A percentile compares a stretch with the other conserved stretches of the same genome.
These are phyloP conservation scores for Aspergillus fijiensis DNA, from an alignment of 2,329 filamentous ascomycete species.

Conservation along the genomic window DNA sequence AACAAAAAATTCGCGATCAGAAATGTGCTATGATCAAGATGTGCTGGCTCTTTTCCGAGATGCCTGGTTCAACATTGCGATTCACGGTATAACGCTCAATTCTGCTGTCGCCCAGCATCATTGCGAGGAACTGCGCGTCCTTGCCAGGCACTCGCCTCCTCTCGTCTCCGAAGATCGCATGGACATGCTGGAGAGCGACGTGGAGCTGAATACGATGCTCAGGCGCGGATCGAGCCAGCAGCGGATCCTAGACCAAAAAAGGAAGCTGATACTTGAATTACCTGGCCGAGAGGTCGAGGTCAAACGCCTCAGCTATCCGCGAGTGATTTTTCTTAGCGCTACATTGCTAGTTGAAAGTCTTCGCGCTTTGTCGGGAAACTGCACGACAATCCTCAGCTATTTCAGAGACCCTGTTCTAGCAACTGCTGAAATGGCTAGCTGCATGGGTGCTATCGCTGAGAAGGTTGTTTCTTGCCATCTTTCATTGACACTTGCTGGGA, in stretches of 20 bases:
- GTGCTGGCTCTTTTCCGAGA: constrained; percentile 75
- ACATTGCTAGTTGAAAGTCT: constrained; percentile 86
- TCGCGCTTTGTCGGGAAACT: constrained; percentile 82
- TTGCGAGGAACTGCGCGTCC: constrained; percentile 71
- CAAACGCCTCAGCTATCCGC: constrained; percentile 78
- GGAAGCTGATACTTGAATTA: constrained; percentile 69
- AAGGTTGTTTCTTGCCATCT: constrained; percentile 79
- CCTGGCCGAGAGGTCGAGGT: constrained; percentile 77
- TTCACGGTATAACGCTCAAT: constrained; percentile 80
- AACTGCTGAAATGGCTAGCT: constrained; percentile 59
- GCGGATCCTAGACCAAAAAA: constrained; percentile 72
- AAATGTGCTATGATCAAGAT: constrained; percentile 59
- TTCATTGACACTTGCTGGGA: constrained; percentile 68
- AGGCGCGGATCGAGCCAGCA: constrained; percentile 79
- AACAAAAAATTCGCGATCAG: constrained; percentile 27
- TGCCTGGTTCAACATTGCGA: constrained; percentile 96
- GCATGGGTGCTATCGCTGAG: constrained; percentile 63
- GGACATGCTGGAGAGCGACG: constrained; percentile 90
- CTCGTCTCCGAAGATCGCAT: constrained; percentile 84
- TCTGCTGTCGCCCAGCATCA: constrained; percentile 73
- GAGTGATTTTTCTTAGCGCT: constrained; percentile 87
- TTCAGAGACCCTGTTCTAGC: constrained; percentile 88
- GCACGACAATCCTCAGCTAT: constrained; percentile 84
- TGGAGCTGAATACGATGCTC: constrained; percentile 92
- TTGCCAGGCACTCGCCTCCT: constrained; percentile 84